Conservation (phyloP, 805 yeast genomes). For the Monosporozyma aerobia region DNA sequence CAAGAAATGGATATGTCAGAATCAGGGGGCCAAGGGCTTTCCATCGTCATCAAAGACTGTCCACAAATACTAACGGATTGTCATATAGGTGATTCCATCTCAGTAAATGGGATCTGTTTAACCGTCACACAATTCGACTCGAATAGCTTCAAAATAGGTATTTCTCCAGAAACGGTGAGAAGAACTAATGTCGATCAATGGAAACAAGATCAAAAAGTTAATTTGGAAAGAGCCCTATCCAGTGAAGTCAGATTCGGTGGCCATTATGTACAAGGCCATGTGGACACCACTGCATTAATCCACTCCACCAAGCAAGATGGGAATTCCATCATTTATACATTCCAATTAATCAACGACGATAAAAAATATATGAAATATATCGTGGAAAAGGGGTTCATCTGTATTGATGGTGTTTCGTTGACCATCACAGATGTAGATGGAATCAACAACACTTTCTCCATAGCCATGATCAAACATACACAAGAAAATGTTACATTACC, state of each 20-base stretch:
- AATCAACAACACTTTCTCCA: slow-evolving; percentile 46
- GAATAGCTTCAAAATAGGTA: slow-evolving; percentile 70
- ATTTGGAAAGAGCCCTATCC: slow-evolving; percentile 83
- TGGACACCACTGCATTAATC: slow-evolving; percentile 77
- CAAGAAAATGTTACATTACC: slow-evolving; percentile 75
- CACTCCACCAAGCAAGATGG: slow-evolving; percentile 46
- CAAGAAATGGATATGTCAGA: slow-evolving; percentile 13
- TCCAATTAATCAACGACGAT: slow-evolving; percentile 49
- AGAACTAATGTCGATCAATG: slow-evolving; percentile 68
- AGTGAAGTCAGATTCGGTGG: slow-evolving; percentile 84
- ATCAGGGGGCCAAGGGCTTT: slow-evolving; percentile 44
- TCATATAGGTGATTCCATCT: slow-evolving; percentile 88
- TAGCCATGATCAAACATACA: slow-evolving; percentile 88
- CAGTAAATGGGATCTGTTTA: slow-evolving; percentile 81
- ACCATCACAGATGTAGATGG: slow-evolving; percentile 78
- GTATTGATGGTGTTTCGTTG: slow-evolving; percentile 86
- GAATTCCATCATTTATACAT: slow-evolving; percentile 72
- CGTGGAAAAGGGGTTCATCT: slow-evolving; percentile 91
- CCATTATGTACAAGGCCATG: slow-evolving; percentile 96
- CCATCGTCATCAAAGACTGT: slow-evolving; percentile 58
- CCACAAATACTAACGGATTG: slow-evolving; percentile 61
- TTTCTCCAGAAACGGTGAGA: slow-evolving; percentile 85
- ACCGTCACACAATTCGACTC: slow-evolving; percentile 77
- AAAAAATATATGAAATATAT: slow-evolving; percentile 52
- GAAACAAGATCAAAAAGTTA: slow-evolving; percentile 52